phyloP scores from a whole-genome alignment of 1,139 yeast genomes.

The Scheffersomyces parashehatae region DNA sequence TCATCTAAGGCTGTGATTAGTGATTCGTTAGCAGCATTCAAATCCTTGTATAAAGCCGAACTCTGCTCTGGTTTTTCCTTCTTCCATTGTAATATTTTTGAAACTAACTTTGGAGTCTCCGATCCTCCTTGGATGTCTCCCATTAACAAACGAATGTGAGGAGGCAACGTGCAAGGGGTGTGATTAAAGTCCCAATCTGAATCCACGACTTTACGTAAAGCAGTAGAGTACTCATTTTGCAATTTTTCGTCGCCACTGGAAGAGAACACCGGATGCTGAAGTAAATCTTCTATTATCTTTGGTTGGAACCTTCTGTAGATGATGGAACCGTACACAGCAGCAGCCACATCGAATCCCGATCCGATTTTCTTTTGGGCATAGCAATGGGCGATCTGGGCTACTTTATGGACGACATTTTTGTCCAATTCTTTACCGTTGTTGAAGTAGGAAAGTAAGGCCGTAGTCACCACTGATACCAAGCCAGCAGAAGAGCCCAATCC shows the following conservation, averaged over 20 bases:
- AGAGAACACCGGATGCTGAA: slow-evolving; percentile 18
- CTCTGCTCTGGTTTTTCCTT: slow-evolving; percentile 52
- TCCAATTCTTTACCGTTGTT: slow-evolving; percentile 13
- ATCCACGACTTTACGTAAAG: slow-evolving; percentile 43
- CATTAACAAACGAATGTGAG: slow-evolving; percentile 69
- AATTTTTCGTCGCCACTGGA: slow-evolving; percentile 11
- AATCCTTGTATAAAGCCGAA: slow-evolving; percentile 48
- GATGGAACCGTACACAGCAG: slow-evolving; percentile 91
- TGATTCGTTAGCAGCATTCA: slow-evolving; percentile 59
- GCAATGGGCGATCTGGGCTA: slow-evolving; percentile 89
- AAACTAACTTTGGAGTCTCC: slow-evolving; percentile 88
- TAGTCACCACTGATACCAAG: slow-evolving; percentile 74
- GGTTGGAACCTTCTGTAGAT: slow-evolving; percentile 75
- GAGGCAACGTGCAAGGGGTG: slow-evolving; percentile 63
- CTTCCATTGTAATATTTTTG: slow-evolving; percentile 74
- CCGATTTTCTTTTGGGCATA: slow-evolving; percentile 94
- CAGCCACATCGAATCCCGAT: slow-evolving; percentile 95
- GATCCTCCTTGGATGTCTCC: slow-evolving; percentile 94
- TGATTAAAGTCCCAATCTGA: slow-evolving; percentile 60
- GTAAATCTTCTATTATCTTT: slow-evolving; percentile 42
- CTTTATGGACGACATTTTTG: slow-evolving; percentile 58
- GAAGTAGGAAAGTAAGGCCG: slow-evolving; percentile 62
- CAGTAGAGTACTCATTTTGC: slow-evolving; percentile 11
- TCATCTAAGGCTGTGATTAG: slow-evolving; percentile 51
- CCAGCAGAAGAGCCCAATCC: slow-evolving; percentile 98